These are phyloP conservation scores for Aureobasidium sp. DNA, from an alignment of 2,329 filamentous ascomycete genomes.

Conservation along the genomic window DNA sequence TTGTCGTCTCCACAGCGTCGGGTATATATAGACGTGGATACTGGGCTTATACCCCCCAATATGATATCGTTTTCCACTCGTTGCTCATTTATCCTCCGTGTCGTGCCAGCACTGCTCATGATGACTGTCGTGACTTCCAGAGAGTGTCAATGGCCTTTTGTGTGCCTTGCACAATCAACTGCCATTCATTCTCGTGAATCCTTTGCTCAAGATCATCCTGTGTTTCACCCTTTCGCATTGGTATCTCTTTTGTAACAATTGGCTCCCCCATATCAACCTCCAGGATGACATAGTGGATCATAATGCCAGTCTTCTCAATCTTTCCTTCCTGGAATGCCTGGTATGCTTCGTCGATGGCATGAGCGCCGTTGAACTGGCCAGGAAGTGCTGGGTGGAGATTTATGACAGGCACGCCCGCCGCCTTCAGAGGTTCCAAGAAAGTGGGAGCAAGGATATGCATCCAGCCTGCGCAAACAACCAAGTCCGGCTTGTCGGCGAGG, in stretches of 20 bases:
- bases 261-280: slow-evolving; percentile 85
- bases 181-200: slow-evolving; percentile 82
- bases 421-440: slow-evolving; percentile 75
- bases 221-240: slow-evolving; percentile 62
- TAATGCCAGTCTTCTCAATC: slow-evolving; percentile 78
- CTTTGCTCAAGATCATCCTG: slow-evolving; percentile 73
- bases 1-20: slow-evolving; percentile 15
- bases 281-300: slow-evolving; percentile 83
- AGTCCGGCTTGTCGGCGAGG: slow-evolving; percentile 69
- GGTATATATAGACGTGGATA: slow-evolving; percentile 17
- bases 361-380: slow-evolving; percentile 76
- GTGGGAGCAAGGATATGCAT: slow-evolving; percentile 82
- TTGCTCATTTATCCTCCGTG: neutral
- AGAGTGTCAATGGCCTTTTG: slow-evolving; percentile 51
- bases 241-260: slow-evolving; percentile 76
- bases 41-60: neutral
- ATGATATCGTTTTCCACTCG: neutral
- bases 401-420: slow-evolving; percentile 72
- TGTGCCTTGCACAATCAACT: slow-evolving; percentile 81
- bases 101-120: slow-evolving; percentile 21
- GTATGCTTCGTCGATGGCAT: slow-evolving; percentile 81
- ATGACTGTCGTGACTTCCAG: slow-evolving; percentile 28
- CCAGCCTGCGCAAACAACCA: slow-evolving; percentile 87
- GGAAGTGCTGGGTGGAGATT: slow-evolving; percentile 84
- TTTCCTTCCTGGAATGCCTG: slow-evolving; percentile 75